Percentiles rank a stretch among this genome's conserved stretches.
phyloP scores from a whole-genome alignment of 2,329 filamentous ascomycete genomes.

The Chalaropsis thielavioides region DNA sequence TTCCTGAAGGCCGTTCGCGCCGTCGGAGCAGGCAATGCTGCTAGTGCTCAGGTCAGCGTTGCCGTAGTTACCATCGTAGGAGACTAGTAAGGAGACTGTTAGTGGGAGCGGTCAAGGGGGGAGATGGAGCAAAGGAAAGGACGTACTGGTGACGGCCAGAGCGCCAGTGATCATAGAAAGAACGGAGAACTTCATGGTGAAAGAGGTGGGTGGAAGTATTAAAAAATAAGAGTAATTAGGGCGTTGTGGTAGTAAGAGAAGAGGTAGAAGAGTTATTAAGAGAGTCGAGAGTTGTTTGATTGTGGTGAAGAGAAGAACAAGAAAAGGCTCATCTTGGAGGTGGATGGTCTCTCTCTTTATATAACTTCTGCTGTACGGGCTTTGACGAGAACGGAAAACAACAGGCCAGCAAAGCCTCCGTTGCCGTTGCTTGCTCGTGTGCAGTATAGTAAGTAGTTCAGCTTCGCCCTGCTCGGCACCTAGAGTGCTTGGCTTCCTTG shows the following conservation, averaged over 20 bases:
- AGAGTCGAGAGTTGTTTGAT: not conserved
- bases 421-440: not conserved
- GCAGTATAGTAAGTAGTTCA: not conserved
- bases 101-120: not conserved
- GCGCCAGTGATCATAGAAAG: conserved; percentile 28
- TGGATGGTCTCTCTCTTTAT: not conserved
- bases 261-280: not conserved
- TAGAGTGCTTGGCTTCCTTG: not conserved
- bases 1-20: conserved; percentile 49
- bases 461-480: not conserved
- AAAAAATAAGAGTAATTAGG: conserved; percentile 3
- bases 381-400: not conserved
- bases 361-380: not conserved
- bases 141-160: conserved; percentile 26
- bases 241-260: not conserved
- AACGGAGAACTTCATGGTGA: conserved; percentile 33
- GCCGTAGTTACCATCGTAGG: conserved; percentile 61
- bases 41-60: conserved; percentile 39
- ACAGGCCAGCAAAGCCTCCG: not conserved
- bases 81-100: conserved; percentile 31
- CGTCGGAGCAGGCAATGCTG: conserved; percentile 52
- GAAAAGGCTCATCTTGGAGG: not conserved
- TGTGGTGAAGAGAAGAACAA: not conserved
- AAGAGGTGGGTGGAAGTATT: conserved; percentile 4
- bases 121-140: conserved; percentile 3